Evolutionary conservation across 495 filamentous ascomycete species (phyloP), one percentile per base, ranked within the genome.

Genomic region (Choiromyces venosus): DNA sequence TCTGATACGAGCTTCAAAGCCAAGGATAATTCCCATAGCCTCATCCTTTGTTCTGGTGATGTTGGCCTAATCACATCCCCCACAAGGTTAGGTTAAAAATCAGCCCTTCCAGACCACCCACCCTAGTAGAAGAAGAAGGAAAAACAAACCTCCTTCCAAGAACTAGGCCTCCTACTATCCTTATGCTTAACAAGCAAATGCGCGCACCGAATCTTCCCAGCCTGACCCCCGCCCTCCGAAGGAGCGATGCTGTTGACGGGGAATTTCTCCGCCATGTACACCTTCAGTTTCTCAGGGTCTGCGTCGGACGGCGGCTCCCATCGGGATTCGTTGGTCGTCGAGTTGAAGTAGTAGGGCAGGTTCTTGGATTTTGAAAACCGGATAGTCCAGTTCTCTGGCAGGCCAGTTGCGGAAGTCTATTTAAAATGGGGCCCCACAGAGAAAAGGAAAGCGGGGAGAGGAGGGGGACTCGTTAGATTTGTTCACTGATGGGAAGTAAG

Each of bases 331-430:
- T 92, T 93, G 66, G 91, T 91, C 37, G 82, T 82, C 37, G 90
- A 83, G 83, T 96, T 95, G 90, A 96, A 98, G 84, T 97, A 99
- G 85, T 99, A 99, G 44, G 95, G 95, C 21, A 98, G 91, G 83
- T 95, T 96, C 85, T 97, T 98, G 82, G 92, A 94, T 84, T 96
- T 94, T 82, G 92, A 96, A 84, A 94, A 92, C 78, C 93, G 92
- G 80, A 98, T 92, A 84, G 97, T 93, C 95, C 95, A 97, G 81
- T 88, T 86, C 7, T 87, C 81, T 65, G 95, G 95, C 70, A 99
- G 89, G 80, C 95, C 95, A 77, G 91, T 89, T 77, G 76, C 73
- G n/a, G 52, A 56, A 14, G 52, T 56, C 52, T 56, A 25, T 56
- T 64, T 93, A 91, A 77, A 86, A 83, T 87, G 89, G 71, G 66